phyloP scores from a whole-genome alignment of 2,329 filamentous ascomycete genomes.

The Arthrobotrys megalospora region DNA sequence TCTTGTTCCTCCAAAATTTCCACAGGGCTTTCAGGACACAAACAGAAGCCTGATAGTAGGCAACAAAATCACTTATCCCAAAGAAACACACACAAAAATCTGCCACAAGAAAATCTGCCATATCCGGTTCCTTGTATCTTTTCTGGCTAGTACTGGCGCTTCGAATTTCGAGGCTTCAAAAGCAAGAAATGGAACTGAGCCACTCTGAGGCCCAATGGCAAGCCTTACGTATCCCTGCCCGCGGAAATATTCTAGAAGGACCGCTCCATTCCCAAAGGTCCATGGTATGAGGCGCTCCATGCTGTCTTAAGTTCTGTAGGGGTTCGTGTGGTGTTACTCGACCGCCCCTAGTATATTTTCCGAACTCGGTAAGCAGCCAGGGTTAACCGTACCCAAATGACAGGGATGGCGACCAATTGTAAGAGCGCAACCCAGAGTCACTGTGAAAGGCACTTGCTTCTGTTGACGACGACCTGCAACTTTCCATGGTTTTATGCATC shows the following conservation, averaged over 20 bases:
- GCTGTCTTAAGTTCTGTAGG: slow-evolving; percentile 13
- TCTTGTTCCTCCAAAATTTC: too few relatives aligned
- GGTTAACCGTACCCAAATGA: not conserved
- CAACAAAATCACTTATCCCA: not conserved
- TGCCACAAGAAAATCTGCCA: not conserved
- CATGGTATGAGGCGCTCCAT: not conserved
- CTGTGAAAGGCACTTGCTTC: not conserved
- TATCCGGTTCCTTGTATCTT: not conserved
- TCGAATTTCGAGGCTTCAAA: not conserved
- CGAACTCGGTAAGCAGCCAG: not conserved
- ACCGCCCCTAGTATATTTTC: not conserved
- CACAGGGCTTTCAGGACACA: too few relatives aligned
- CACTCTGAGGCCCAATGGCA: slow-evolving; percentile 2
- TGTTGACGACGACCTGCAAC: not conserved
- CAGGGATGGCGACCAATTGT: not conserved
- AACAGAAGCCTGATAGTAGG: not conserved
- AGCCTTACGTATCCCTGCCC: not conserved
- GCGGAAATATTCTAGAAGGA: slow-evolving; percentile 16
- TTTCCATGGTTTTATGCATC: not conserved
- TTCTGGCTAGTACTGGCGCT: not conserved
- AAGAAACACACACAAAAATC: not conserved
- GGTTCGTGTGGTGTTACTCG: slow-evolving; percentile 9
- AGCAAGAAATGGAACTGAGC: not conserved
- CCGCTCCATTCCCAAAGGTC: too few relatives aligned
- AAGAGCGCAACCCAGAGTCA: slow-evolving; percentile 16